phyloP scores from a whole-genome alignment of 2,329 filamentous ascomycete genomes.

The Trichoderma citrinoviride region DNA sequence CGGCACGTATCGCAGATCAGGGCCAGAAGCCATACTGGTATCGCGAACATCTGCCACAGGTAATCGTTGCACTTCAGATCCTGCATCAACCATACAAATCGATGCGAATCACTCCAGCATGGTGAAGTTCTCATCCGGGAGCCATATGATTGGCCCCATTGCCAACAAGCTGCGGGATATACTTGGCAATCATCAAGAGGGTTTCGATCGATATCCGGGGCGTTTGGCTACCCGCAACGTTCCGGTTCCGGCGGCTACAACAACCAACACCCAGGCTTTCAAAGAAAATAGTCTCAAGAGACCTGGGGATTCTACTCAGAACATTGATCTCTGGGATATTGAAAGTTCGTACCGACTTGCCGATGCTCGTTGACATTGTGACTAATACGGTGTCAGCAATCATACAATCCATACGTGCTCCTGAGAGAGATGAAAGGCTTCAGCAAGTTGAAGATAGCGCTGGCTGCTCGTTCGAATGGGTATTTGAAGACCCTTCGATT shows the following conservation, averaged over 20 bases:
- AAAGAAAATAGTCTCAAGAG: no score
- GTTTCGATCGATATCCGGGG: not conserved
- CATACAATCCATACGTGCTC: not conserved
- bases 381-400: not conserved
- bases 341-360: not conserved
- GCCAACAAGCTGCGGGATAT: not conserved
- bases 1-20: not conserved
- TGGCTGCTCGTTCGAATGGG: conserved; percentile 9
- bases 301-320: not conserved
- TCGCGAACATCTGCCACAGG: not conserved
- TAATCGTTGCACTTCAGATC: not conserved
- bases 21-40: not conserved
- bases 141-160: not conserved
- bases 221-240: not conserved
- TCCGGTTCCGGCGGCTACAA: no score
- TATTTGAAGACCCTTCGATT: not conserved
- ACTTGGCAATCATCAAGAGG: not conserved
- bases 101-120: conserved; percentile 7
- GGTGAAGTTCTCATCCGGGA: not conserved
- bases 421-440: not conserved
- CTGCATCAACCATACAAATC: not conserved
- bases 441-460: not conserved
- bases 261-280: no score
- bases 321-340: not conserved
- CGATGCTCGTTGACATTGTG: not conserved